A percentile compares a stretch with the other conserved stretches of the same genome.
phyloP scores from a whole-genome alignment of 2,329 filamentous ascomycete genomes.

The Cladosporium sp. region DNA sequence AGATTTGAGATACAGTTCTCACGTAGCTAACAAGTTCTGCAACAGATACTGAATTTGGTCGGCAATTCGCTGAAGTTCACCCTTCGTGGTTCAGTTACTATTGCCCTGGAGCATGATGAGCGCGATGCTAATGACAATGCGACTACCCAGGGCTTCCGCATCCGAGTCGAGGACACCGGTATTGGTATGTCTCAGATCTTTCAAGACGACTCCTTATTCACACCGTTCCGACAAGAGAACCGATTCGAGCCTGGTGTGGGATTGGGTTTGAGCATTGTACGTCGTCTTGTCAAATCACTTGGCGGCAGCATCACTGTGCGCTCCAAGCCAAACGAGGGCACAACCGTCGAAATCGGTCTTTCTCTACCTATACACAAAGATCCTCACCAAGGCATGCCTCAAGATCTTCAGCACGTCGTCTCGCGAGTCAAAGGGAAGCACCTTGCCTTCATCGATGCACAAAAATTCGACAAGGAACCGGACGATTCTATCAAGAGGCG shows the following conservation, averaged over 20 bases:
- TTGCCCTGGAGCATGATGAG: slow-evolving; percentile 30
- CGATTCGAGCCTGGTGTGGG: slow-evolving; percentile 31
- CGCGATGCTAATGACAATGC: slow-evolving; percentile 15
- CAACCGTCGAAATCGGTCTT: slow-evolving; percentile 20
- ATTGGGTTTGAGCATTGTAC: slow-evolving; percentile 32
- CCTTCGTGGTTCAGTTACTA: slow-evolving; percentile 35
- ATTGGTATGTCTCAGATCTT: slow-evolving; percentile 32
- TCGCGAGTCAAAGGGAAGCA: slow-evolving; percentile 15
- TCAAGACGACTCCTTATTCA: slow-evolving; percentile 27
- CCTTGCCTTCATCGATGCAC: slow-evolving; percentile 19
- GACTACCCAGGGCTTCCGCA: slow-evolving; percentile 10
- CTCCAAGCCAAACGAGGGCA: slow-evolving; percentile 38
- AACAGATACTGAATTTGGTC: slow-evolving; percentile 22
- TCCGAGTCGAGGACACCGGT: slow-evolving; percentile 28
- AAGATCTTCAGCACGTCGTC: background rate
- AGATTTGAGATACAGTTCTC: too few species aligned
- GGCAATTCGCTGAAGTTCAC: slow-evolving; percentile 48
- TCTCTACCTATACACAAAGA: slow-evolving; percentile 12
- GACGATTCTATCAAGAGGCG: slow-evolving; percentile 14
- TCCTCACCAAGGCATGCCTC: background rate
- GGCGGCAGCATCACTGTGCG: slow-evolving; percentile 55
- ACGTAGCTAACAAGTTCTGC: too few species aligned
- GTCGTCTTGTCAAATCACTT: slow-evolving; percentile 49
- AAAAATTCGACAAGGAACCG: background rate
- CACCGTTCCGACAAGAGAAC: slow-evolving; percentile 33